These are phyloP conservation scores for Aspergillus sp. DNA, from an alignment of 2,329 filamentous ascomycete genomes.

Conservation along the genomic window DNA sequence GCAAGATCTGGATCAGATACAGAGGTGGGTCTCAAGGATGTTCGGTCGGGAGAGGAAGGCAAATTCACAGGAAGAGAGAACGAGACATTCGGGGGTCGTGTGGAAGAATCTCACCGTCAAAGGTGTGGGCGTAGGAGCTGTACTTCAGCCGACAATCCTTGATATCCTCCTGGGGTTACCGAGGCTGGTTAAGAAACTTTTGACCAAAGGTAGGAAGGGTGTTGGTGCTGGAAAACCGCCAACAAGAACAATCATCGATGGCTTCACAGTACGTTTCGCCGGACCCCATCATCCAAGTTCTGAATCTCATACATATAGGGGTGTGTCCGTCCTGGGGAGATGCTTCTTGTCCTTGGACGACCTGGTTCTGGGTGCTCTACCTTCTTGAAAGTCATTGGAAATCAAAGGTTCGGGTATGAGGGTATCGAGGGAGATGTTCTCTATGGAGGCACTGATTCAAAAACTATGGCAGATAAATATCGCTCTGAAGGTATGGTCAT, in stretches of 20 bases:
- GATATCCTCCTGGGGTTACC: constrained; percentile 49
- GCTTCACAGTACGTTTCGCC: constrained; percentile 42
- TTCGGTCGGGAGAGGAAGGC: constrained; percentile 60
- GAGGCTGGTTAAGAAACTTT: constrained; percentile 41
- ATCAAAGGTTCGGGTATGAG: constrained; percentile 56
- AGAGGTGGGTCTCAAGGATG: constrained; percentile 59
- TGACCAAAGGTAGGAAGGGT: constrained; percentile 28
- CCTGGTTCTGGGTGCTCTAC: constrained; percentile 60
- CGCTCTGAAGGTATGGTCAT: constrained; percentile 33
- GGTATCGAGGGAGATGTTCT: constrained; percentile 50
- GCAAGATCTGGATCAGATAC: constrained; percentile 27
- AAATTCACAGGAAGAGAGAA: constrained; percentile 63
- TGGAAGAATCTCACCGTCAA: constrained; percentile 66
- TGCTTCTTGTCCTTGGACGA: constrained; percentile 36
- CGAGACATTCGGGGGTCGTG: constrained; percentile 61
- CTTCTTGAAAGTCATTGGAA: constrained; percentile 73
- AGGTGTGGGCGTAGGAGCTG: constrained; percentile 61
- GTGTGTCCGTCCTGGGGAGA: constrained; percentile 35
- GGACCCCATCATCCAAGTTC: background rate
- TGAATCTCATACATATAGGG: constrained; percentile 20
- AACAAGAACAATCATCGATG: constrained; percentile 59
- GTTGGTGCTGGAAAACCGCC: constrained; percentile 37
- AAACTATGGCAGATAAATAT: constrained; percentile 45
- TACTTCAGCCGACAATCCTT: constrained; percentile 50
- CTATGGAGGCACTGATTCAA: constrained; percentile 51